Evolutionary conservation across 2,329 filamentous ascomycete species (phyloP).

Genomic region (Pseudogymnoascus sp.): DNA sequence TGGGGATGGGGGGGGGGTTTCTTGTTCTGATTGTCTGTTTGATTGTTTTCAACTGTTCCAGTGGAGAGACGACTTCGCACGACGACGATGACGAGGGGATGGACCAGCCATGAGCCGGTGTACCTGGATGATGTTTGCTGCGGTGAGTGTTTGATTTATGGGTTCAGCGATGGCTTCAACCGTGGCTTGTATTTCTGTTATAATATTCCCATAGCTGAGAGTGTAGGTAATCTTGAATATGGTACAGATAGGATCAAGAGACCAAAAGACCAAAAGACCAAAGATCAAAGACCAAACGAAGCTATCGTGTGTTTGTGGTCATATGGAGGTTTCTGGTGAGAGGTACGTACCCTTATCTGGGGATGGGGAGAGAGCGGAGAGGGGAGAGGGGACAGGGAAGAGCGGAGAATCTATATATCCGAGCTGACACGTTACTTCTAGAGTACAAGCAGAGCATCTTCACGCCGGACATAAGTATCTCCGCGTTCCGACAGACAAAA

Average conservation of each 20-base stretch:
- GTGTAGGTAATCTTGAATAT: too few species aligned
- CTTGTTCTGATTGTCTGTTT: not conserved
- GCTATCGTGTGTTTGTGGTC: not conserved
- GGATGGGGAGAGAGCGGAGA: not conserved
- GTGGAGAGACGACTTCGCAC: not conserved
- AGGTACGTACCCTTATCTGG: not conserved
- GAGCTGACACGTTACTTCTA: too few species aligned
- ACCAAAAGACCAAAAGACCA: too few species aligned
- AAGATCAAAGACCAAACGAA: too few species aligned
- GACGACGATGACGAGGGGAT: constrained; percentile 1
- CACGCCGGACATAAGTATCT: not conserved
- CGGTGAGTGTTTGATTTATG: not conserved
- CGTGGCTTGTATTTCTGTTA: too few species aligned
- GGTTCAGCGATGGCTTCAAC: too few species aligned
- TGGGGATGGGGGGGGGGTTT: not conserved
- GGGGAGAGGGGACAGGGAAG: not conserved
- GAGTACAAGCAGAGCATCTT: too few species aligned
- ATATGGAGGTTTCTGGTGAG: not conserved
- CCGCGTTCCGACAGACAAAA: not conserved
- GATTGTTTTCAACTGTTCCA: constrained; percentile 1
- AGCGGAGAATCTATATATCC: too few species aligned
- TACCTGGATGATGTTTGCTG: constrained; percentile 2
- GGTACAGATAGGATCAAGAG: too few species aligned
- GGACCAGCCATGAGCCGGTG: constrained; percentile 3
- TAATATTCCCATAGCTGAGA: too few species aligned